Conservation (phyloP, 2,329 filamentous ascomycete species). For the Trichoderma atrobrunneum region DNA sequence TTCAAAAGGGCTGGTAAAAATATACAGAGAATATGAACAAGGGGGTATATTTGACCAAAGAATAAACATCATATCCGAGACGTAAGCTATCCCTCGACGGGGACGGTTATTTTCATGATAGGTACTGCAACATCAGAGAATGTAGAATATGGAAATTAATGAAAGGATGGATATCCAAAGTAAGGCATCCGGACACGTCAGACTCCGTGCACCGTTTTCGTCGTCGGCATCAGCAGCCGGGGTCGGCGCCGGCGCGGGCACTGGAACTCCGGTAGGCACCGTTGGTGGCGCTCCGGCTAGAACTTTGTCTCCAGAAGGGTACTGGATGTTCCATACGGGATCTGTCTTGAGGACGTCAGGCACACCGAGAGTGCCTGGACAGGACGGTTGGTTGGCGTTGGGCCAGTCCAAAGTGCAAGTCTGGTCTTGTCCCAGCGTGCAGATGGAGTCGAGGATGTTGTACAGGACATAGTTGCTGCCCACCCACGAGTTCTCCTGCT, state of each 20-base stretch:
- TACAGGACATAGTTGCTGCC: slow-evolving; percentile 47
- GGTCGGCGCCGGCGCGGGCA: background rate
- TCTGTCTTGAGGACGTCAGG: slow-evolving; percentile 33
- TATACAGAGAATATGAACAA: slow-evolving; percentile 15
- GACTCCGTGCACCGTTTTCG: background rate
- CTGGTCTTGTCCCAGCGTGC: slow-evolving; percentile 47
- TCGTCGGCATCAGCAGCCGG: background rate
- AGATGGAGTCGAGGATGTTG: slow-evolving; percentile 51
- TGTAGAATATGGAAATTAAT: background rate
- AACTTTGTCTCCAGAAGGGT: slow-evolving; percentile 43
- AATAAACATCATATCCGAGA: slow-evolving; percentile 20
- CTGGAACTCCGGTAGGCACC: slow-evolving; percentile 3
- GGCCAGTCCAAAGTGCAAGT: slow-evolving; percentile 44
- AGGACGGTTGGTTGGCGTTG: slow-evolving; percentile 44
- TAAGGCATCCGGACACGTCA: background rate
- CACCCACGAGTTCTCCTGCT: slow-evolving; percentile 43
- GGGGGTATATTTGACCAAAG: slow-evolving; percentile 15
- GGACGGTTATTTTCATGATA: background rate
- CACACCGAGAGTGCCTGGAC: slow-evolving; percentile 42
- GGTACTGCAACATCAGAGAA: slow-evolving; percentile 6
- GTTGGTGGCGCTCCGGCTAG: slow-evolving; percentile 29
- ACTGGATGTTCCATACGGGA: slow-evolving; percentile 48
- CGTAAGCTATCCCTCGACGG: background rate
- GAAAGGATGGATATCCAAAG: slow-evolving; percentile 5
- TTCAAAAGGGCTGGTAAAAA: background rate